These are phyloP conservation scores for Phyllosticta paracitricarpa DNA, from an alignment of 2,329 filamentous ascomycete species.

Conservation along the genomic window DNA sequence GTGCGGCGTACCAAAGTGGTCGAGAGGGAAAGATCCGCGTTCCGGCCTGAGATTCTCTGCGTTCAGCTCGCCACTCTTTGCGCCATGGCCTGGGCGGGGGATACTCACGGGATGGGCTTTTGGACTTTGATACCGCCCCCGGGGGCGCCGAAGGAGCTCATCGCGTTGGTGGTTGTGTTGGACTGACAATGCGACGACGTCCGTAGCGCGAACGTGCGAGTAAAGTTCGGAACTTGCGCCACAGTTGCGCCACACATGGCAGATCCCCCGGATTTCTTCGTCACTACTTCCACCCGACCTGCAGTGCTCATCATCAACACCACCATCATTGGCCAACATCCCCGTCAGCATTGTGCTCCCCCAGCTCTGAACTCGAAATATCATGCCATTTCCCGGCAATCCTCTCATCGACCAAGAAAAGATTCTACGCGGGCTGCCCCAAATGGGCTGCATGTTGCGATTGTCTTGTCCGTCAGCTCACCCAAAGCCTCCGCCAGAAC, in stretches of 20 bases:
- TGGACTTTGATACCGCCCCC: conserved; percentile 53
- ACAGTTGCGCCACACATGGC: neutral
- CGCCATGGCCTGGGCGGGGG: neutral
- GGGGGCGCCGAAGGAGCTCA: conserved; percentile 61
- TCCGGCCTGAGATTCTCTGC: conserved; percentile 53
- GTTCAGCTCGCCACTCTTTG: conserved; percentile 1
- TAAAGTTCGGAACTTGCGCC: neutral
- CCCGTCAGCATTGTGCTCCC: neutral
- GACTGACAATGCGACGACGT: neutral
- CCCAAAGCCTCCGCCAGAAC: neutral
- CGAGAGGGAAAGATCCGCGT: conserved; percentile 89
- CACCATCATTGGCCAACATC: neutral
- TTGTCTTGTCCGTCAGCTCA: neutral
- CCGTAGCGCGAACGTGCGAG: neutral
- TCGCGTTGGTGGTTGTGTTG: conserved; percentile 17
- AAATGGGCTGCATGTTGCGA: neutral
- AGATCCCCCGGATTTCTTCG: neutral
- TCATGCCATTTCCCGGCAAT: neutral
- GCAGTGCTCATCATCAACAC: neutral
- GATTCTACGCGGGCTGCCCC: neutral
- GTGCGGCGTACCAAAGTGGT: conserved; percentile 62
- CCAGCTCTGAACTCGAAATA: neutral
- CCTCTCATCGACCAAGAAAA: neutral
- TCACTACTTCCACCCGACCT: neutral
- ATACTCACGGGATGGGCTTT: conserved; percentile 60